These are phyloP conservation scores for Brasenia schreberi DNA, from an alignment of 164 flowering plant genomes.

Conservation along the genomic window DNA sequence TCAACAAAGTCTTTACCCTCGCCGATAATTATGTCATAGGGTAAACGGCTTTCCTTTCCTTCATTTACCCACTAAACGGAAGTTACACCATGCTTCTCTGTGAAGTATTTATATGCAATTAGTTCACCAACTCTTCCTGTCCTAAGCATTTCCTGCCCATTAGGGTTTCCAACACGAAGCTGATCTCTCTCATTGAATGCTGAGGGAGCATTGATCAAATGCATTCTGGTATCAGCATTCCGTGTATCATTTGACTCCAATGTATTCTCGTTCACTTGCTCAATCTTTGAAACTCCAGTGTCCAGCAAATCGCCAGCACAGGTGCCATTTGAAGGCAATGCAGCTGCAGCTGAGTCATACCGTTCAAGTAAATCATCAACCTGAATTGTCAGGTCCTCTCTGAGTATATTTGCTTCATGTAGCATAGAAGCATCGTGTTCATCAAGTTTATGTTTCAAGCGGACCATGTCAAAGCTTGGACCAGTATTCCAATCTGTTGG, in stretches of 20 bases:
- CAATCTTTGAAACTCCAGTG: slow-evolving; percentile 1
- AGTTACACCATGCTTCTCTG: slow-evolving; percentile 17
- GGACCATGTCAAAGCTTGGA: not conserved
- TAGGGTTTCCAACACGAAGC: slow-evolving; percentile 26
- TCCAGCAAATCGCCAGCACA: slow-evolving; percentile 5
- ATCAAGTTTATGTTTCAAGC: not conserved
- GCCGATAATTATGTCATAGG: slow-evolving; percentile 58
- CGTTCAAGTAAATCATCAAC: slow-evolving; percentile 17
- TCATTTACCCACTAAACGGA: slow-evolving; percentile 72
- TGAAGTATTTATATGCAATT: slow-evolving; percentile 55
- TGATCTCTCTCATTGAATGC: slow-evolving; percentile 23
- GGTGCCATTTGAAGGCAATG: slow-evolving; percentile 8
- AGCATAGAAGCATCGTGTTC: not conserved
- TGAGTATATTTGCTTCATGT: not conserved
- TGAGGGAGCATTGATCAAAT: slow-evolving; percentile 1
- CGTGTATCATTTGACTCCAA: not conserved
- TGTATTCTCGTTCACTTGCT: not conserved
- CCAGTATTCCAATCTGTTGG: slow-evolving; percentile 54
- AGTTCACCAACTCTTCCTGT: slow-evolving; percentile 72
- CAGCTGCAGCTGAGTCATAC: slow-evolving; percentile 15
- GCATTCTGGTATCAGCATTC: not conserved
- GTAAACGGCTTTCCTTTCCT: slow-evolving; percentile 60
- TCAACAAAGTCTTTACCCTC: slow-evolving; percentile 25
- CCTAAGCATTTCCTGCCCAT: slow-evolving; percentile 26
- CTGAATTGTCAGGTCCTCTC: slow-evolving; percentile 6